phyloP scores from a whole-genome alignment of 2,329 filamentous ascomycete genomes.

The Trichoderma lentiforme region DNA sequence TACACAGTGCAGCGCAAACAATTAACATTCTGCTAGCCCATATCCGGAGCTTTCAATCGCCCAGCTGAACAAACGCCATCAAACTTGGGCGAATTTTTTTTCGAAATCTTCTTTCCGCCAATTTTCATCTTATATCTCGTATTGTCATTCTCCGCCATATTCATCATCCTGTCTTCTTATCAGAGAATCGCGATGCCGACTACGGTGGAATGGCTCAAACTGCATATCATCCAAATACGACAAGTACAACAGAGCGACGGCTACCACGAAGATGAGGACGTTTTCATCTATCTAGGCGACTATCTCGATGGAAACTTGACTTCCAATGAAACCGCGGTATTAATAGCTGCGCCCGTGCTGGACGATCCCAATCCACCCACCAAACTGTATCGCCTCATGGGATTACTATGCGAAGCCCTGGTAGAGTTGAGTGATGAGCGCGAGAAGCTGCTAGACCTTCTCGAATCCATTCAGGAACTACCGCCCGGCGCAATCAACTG shows the following conservation, averaged over 20 bases:
- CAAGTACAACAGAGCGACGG: neutral
- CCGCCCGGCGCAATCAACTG: neutral
- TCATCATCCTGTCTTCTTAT: neutral
- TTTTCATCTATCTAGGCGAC: neutral
- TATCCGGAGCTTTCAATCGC: neutral
- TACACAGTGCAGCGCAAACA: neutral
- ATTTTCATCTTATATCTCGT: neutral
- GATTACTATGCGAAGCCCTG: neutral
- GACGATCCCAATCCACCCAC: neutral
- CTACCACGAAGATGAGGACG: neutral
- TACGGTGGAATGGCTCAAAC: neutral
- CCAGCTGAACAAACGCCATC: neutral
- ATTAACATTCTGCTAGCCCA: neutral
- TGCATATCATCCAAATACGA: neutral
- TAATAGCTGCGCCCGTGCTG: neutral
- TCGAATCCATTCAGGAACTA: neutral
- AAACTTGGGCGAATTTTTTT: neutral
- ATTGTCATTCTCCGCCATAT: neutral
- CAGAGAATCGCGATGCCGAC: neutral
- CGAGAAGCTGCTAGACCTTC: neutral
- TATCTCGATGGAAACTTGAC: neutral
- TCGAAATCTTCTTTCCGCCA: neutral
- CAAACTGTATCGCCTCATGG: neutral
- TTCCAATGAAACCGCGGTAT: neutral
- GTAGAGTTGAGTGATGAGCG: neutral